A percentile compares a stretch with the other conserved stretches of the same genome.
These are phyloP conservation scores for Batkoa obscura DNA, from an alignment of 371 early-diverging fungal genomes.

Conservation along the genomic window DNA sequence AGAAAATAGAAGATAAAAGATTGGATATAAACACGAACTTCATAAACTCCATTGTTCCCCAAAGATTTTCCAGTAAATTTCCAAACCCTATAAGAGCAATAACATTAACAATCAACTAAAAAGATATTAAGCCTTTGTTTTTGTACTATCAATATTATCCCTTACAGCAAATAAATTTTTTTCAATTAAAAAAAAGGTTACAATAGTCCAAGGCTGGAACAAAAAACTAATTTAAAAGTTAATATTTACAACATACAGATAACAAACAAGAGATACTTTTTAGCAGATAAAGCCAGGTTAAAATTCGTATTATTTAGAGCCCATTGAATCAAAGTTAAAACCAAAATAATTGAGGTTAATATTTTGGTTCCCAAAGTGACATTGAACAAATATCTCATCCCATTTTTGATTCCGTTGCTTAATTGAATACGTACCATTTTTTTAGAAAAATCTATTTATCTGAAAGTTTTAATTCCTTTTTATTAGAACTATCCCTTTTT, in stretches of 20 bases:
- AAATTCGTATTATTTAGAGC: neutral
- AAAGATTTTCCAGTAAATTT: slow-evolving; percentile 53
- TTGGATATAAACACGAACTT: slow-evolving; percentile 35
- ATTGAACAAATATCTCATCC: no score
- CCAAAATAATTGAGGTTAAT: no score
- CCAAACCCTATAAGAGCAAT: slow-evolving; percentile 23
- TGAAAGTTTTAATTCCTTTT: no score
- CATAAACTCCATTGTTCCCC: slow-evolving; percentile 50
- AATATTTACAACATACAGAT: neutral
- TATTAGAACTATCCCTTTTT: no score
- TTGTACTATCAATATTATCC: neutral
- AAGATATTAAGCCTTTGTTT: neutral
- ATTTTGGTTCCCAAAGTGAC: no score
- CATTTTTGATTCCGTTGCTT: no score
- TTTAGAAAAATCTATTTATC: no score
- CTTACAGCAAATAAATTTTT: neutral
- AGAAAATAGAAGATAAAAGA: slow-evolving; percentile 29
- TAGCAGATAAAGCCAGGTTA: neutral
- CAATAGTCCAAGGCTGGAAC: slow-evolving; percentile 2
- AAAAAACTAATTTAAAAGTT: slow-evolving; percentile 2
- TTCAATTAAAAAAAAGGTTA: neutral
- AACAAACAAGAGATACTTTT: neutral
- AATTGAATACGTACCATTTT: no score
- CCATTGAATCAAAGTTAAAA: neutral
- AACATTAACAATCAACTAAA: slow-evolving; percentile 15